Percentiles rank a stretch among this genome's conserved stretches.
Conservation (phyloP, 768 basidiomycete species). For the Russula sp. region DNA sequence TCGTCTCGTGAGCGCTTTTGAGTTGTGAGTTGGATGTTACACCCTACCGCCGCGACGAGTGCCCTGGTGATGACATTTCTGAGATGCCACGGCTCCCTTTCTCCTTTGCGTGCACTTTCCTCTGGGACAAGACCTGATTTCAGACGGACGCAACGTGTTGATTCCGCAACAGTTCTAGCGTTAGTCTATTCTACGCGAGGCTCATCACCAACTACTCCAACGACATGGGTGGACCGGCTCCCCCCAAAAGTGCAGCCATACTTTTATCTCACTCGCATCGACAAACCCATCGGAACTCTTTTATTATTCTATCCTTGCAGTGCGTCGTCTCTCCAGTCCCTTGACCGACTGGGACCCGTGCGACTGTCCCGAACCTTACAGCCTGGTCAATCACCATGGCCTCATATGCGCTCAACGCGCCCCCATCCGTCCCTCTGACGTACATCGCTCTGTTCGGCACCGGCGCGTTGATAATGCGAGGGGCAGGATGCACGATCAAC, state of each 20-base stretch:
- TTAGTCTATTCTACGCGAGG: background rate
- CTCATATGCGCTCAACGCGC: constrained; percentile 67
- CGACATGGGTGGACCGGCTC: constrained; percentile 63
- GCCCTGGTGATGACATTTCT: constrained; percentile 3
- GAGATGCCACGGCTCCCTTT: background rate
- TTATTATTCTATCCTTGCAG: constrained; percentile 93
- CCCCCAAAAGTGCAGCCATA: constrained; percentile 67
- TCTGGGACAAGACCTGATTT: background rate
- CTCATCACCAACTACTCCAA: constrained; percentile 21
- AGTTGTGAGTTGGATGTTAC: too few species aligned
- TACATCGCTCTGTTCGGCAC: constrained; percentile 81
- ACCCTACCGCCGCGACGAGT: background rate
- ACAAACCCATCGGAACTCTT: constrained; percentile 94
- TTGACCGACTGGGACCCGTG: background rate
- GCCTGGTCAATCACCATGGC: constrained; percentile 99
- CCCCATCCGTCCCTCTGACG: constrained; percentile 60
- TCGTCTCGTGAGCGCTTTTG: background rate
- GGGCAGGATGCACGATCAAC: constrained; percentile 97
- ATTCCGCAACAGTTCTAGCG: too few species aligned
- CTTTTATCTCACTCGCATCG: constrained; percentile 77
- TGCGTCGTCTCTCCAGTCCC: constrained; percentile 43
- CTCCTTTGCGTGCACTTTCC: background rate
- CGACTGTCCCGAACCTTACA: constrained; percentile 29
- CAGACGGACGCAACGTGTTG: background rate
- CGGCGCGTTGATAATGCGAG: constrained; percentile 93